phyloP scores from a whole-genome alignment of 192 early-diverging fungal genomes.

The Lobosporangium transversale region DNA sequence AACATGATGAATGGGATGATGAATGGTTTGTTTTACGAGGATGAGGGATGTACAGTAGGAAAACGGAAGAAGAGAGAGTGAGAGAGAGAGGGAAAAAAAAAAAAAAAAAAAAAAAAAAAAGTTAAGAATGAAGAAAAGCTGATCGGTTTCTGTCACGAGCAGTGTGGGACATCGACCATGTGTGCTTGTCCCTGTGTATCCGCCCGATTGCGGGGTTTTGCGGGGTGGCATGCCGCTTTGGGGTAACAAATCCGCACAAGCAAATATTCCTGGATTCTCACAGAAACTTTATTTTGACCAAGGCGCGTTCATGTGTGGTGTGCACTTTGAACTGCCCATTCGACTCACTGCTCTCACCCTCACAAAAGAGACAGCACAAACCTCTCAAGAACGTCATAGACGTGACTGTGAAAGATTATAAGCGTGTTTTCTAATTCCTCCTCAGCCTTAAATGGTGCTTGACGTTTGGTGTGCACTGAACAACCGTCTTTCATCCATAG shows the following conservation, averaged over 20 bases:
- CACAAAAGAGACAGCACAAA: too few relatives aligned
- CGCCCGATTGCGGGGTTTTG: conserved; percentile 31
- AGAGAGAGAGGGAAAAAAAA: conserved; percentile 4
- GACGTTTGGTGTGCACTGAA: too few relatives aligned
- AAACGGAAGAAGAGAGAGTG: conserved; percentile 1
- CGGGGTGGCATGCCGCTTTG: conserved; percentile 28
- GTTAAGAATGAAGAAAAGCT: neutral
- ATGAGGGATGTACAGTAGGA: neutral
- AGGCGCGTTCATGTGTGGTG: too few relatives aligned
- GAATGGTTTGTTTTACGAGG: neutral
- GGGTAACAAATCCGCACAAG: conserved; percentile 4
- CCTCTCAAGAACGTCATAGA: too few relatives aligned
- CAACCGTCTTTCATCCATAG: too few relatives aligned
- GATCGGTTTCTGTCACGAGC: neutral
- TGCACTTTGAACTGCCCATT: too few relatives aligned
- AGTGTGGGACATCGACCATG: conserved; percentile 1
- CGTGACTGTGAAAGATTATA: too few relatives aligned
- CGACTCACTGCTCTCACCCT: too few relatives aligned
- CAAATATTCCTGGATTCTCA: neutral
- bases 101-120: neutral
- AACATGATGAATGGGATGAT: conserved; percentile 32
- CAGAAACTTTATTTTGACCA: too few relatives aligned
- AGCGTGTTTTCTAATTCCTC: too few relatives aligned
- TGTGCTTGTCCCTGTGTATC: conserved; percentile 3
- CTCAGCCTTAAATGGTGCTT: too few relatives aligned